Evolutionary conservation across 1,284 basidiomycete genomes (phyloP), one percentile per base, ranked within the genome.

Genomic region (Heliocybe sulcata): DNA sequence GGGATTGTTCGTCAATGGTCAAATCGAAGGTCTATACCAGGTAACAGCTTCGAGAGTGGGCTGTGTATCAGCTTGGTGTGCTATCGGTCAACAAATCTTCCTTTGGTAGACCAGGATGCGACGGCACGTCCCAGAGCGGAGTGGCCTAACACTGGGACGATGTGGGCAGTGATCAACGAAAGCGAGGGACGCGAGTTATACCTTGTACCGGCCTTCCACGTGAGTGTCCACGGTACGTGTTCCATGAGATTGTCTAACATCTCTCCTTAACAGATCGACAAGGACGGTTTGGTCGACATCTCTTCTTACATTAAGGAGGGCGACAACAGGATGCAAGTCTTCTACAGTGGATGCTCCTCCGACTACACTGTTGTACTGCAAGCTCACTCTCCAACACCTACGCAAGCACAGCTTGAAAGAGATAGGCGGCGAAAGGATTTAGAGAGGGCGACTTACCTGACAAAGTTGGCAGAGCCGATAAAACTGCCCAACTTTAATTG

Each of bases 291-390:
- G 35, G 56, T 56, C 25, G 58, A 59, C 29, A 45, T 59, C 11
- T 35, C 56, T 4, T 35, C 45, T 8, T 45, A 35, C 20, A 45
- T 59, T 2, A 38, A 23, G 22, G 42, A 57, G 25, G 54, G 35
- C 25, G 38, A 51, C 14, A 52, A 53, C n/a, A 29, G 38, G 51
- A 45, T 59, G 2, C 23, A 31, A 14, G 27, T 59, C 6, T 51
- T 52, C 8, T 52, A 57, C 25, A 45, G 19, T 29, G 52, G 23
- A 6, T 51, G 57, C 27, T 53, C 55, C 51, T 47, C 50, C 8
- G 42, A 52, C n/a, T 59, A 48, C 29, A 29, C 57, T 3, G 57
- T 59, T 38, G 58, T 54, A n/a, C 52, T 59, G 2, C 26, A 55
- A 14, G 14, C 47, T 2, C 58, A 59, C 23, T 54, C 54, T n/a